Evolutionary conservation across 2,329 filamentous ascomycete genomes (phyloP).

Genomic region (Eutypella sp.): DNA sequence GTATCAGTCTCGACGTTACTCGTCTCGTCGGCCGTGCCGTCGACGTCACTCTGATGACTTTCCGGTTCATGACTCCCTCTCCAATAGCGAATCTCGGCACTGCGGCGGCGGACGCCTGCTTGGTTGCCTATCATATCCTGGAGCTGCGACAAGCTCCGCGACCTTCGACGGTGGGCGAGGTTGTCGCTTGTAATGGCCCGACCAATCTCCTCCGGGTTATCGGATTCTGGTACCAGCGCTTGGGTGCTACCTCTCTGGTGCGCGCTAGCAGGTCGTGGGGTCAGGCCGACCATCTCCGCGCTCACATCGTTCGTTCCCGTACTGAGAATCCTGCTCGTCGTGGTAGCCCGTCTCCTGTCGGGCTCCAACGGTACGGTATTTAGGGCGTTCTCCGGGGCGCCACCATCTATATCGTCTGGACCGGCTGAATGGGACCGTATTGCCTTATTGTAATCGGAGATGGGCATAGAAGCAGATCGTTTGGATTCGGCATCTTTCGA

Average conservation of each 20-base stretch:
- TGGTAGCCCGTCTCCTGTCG: conserved; percentile 36
- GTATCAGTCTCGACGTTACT: conserved; percentile 25
- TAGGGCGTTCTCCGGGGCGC: conserved; percentile 48
- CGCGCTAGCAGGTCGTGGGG: conserved; percentile 56
- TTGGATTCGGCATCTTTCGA: conserved; percentile 38
- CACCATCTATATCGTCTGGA: conserved; percentile 48
- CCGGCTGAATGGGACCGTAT: conserved; percentile 58
- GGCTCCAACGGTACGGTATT: conserved; percentile 47
- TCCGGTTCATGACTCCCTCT: conserved; percentile 53
- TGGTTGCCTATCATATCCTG: conserved; percentile 33
- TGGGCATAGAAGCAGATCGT: conserved; percentile 53
- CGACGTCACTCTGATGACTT: conserved; percentile 25
- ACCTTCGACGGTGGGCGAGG: conserved; percentile 46
- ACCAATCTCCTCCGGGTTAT: conserved; percentile 53
- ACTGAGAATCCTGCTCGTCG: conserved; percentile 35
- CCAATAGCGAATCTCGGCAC: conserved; percentile 62
- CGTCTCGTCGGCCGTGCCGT: conserved; percentile 18
- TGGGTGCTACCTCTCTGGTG: conserved; percentile 47
- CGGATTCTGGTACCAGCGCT: conserved; percentile 29
- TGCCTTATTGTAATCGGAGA: conserved; percentile 56
- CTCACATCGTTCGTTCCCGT: conserved; percentile 34
- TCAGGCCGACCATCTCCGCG: conserved; percentile 48
- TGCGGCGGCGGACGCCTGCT: conserved; percentile 43
- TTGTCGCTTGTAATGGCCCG: conserved; percentile 56
- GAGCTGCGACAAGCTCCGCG: conserved; percentile 54